Base-by-base conservation (phyloP, 495 filamentous ascomycete species). In the Neurospora sp. region DNA sequence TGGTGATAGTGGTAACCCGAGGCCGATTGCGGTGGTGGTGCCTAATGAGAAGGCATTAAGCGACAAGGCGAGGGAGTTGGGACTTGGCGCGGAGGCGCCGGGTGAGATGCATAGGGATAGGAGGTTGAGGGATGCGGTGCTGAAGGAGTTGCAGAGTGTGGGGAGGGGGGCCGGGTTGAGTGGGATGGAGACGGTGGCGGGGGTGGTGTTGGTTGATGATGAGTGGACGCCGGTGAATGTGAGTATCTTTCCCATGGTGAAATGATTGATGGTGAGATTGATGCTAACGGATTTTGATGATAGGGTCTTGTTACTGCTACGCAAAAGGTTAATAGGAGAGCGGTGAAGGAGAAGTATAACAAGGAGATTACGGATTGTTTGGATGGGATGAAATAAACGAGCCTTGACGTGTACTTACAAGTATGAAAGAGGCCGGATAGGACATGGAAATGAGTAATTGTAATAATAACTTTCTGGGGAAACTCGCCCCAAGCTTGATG, bases 211-310 rank as follows among this genome's bases (percentile, higher is more conserved):
- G 39, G 84, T 85, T 1, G 89, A 90, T 69, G 89, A 90, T 76
- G 89, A 91, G 80, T 91, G 89, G 89, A 90, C 88, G 72, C 89
- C 89, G 37, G 81, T 84, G 18, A 91, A 86, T 80, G 89, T 90
- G 79, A 87, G 88, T 81, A 14, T 70, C 9, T 14, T 11, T 54
- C 20, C 39, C 18, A 5, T 14, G 35, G 70, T 38, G 39, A 40
- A 14, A 54, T 9, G 20, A n/a, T 66, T 46, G 39, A 41, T 8
- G 35, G 0, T 9, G 44, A 44, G 5, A n/a, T 1, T 73, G 10
- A 70, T 77, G 40, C 78, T 85, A 78, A 85, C 74, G 35, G 35
- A 39, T 10, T 31, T 31, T 66, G 20, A 10, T 35, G 2, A 72
- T 71, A 91, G 89, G 86, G 87, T 6, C 79, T 90, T 16, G 85